phyloP scores from a whole-genome alignment of 495 filamentous ascomycete genomes.

The Neurospora tetraspora region DNA sequence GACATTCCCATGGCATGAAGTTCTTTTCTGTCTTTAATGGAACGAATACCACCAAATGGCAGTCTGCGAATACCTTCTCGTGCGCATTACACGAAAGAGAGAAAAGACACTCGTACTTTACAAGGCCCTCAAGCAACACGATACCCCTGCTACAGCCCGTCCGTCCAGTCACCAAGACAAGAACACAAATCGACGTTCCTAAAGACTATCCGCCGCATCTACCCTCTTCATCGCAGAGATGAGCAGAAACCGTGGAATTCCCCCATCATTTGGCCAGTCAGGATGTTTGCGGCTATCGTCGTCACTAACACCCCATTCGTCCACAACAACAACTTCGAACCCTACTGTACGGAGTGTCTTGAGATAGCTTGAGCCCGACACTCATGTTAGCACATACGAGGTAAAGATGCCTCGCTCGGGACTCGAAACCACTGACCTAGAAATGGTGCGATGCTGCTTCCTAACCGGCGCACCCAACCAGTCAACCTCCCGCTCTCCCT shows the following conservation, averaged over 20 bases:
- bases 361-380: neutral
- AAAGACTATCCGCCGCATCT: neutral
- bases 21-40: no score
- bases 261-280: conserved; percentile 1
- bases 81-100: no score
- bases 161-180: neutral
- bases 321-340: neutral
- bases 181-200: neutral
- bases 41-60: no score
- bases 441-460: conserved; percentile 28
- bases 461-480: conserved; percentile 26
- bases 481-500: conserved; percentile 22
- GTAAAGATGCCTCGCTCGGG: neutral
- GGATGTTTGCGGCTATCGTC: neutral
- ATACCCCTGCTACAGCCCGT: neutral
- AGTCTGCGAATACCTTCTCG: no score
- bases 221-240: neutral
- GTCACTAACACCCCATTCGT: neutral
- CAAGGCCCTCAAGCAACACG: neutral
- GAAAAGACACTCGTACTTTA: no score
- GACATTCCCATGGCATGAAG: no score
- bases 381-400: neutral
- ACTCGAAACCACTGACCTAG: neutral
- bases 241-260: neutral
- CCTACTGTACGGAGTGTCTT: neutral